Evolutionary conservation across 2,329 filamentous ascomycete genomes (phyloP).

Genomic region (Trichoderma sp.): DNA sequence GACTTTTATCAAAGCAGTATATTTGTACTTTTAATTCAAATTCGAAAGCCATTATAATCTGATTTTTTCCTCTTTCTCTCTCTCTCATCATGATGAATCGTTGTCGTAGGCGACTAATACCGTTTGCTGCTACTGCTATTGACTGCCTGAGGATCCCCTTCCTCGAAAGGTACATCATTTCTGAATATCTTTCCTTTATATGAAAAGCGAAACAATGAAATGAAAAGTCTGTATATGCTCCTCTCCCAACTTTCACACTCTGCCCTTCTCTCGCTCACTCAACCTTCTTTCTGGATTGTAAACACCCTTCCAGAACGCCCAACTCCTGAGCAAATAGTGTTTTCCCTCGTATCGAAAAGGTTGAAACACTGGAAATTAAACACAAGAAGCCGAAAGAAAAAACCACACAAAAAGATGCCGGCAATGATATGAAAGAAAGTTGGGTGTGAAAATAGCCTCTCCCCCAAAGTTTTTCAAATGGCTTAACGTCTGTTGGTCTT

Average conservation of each 20-base stretch:
- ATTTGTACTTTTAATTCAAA: constrained; percentile 17
- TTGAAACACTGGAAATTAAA: not conserved
- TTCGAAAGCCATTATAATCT: constrained; percentile 1
- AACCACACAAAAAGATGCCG: not conserved
- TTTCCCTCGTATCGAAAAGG: not conserved
- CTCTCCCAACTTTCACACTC: not conserved
- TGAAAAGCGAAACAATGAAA: not conserved
- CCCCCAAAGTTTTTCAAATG: not conserved
- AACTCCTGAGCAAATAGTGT: constrained; percentile 35
- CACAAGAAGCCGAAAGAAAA: not conserved
- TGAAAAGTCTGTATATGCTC: not conserved
- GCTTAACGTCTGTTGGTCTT: constrained; percentile 74
- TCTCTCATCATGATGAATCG: constrained; percentile 5
- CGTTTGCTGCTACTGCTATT: not conserved
- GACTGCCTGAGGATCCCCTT: not conserved
- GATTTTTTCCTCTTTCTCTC: not conserved
- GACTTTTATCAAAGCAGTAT: constrained; percentile 3
- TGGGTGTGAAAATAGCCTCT: not conserved
- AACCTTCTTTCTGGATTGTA: constrained; percentile 7
- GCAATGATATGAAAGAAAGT: not conserved
- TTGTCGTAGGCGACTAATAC: not conserved
- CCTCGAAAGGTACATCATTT: not conserved
- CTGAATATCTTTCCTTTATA: not conserved
- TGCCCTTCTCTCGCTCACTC: not conserved
- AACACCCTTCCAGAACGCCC: constrained; percentile 29